phyloP scores from a whole-genome alignment of 2,329 filamentous ascomycete species.

The Chaetomium sp. region DNA sequence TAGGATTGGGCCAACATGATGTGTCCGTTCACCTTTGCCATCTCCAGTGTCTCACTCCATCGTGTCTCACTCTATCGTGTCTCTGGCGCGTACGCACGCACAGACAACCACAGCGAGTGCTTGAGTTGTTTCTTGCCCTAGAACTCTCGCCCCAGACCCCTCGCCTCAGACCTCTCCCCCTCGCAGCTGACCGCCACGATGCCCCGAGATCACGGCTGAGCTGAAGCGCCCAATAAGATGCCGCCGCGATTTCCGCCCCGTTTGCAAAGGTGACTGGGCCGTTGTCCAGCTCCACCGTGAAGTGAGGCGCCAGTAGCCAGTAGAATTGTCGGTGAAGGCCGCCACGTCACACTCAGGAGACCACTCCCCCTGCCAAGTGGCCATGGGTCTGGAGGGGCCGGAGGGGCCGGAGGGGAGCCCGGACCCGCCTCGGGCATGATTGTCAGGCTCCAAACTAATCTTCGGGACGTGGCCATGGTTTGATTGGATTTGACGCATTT shows the following conservation, averaged over 20 bases:
- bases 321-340: slow-evolving; percentile 18
- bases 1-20: not conserved
- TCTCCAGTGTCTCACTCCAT: not conserved
- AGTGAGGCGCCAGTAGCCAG: slow-evolving; percentile 22
- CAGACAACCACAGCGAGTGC: not conserved
- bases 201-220: slow-evolving; percentile 8
- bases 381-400: not conserved
- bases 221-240: slow-evolving; percentile 16
- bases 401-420: not conserved
- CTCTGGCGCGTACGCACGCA: not conserved
- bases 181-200: slow-evolving; percentile 23
- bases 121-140: not conserved
- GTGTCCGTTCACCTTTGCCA: not conserved
- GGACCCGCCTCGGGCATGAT: slow-evolving; percentile 13
- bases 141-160: not conserved
- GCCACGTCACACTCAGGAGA: slow-evolving; percentile 25
- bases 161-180: not conserved
- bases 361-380: slow-evolving; percentile 21
- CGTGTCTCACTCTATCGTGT: not conserved
- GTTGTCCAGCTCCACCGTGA: slow-evolving; percentile 15
- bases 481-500: slow-evolving; percentile 19
- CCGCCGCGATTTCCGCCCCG: slow-evolving; percentile 20
- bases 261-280: slow-evolving; percentile 4
- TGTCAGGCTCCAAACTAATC: slow-evolving; percentile 26
- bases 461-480: slow-evolving; percentile 12